A percentile compares a stretch with the other conserved stretches of the same genome.
These are phyloP conservation scores for Alternaria viburni DNA, from an alignment of 2,329 filamentous ascomycete genomes.

Conservation along the genomic window DNA sequence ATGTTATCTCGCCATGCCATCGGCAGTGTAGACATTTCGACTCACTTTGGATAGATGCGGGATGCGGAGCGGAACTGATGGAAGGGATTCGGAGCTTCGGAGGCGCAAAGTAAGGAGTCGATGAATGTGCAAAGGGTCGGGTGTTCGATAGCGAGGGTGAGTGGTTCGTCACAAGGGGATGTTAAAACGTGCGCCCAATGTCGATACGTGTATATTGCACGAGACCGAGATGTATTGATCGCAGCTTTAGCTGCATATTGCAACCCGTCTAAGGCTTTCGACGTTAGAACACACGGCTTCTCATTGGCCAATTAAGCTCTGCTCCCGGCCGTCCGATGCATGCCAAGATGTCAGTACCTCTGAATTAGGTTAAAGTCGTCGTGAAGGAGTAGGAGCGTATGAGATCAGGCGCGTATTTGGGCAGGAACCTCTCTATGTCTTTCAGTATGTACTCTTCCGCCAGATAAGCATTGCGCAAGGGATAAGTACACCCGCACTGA, in stretches of 20 bases:
- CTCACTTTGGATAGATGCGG: too few relatives aligned
- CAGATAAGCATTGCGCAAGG: neutral
- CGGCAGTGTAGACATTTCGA: too few relatives aligned
- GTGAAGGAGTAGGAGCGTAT: neutral
- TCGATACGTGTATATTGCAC: neutral
- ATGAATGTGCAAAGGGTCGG: neutral
- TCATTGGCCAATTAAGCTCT: neutral
- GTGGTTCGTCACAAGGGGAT: neutral
- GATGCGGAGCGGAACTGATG: neutral
- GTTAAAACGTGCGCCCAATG: neutral
- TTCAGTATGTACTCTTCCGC: neutral
- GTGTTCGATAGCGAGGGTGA: neutral
- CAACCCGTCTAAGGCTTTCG: neutral
- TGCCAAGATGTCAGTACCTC: neutral
- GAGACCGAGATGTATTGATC: neutral
- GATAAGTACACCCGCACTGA: neutral
- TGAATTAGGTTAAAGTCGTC: rapidly evolving
- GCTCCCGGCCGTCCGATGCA: neutral
- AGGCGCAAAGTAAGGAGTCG: neutral
- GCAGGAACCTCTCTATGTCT: neutral
- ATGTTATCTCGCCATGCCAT: too few relatives aligned
- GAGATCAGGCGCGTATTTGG: neutral
- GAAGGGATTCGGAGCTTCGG: neutral
- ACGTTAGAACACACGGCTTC: neutral
- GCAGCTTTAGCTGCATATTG: neutral